Conservation (phyloP, 1,284 basidiomycete species). For the Ustilago sp. region DNA sequence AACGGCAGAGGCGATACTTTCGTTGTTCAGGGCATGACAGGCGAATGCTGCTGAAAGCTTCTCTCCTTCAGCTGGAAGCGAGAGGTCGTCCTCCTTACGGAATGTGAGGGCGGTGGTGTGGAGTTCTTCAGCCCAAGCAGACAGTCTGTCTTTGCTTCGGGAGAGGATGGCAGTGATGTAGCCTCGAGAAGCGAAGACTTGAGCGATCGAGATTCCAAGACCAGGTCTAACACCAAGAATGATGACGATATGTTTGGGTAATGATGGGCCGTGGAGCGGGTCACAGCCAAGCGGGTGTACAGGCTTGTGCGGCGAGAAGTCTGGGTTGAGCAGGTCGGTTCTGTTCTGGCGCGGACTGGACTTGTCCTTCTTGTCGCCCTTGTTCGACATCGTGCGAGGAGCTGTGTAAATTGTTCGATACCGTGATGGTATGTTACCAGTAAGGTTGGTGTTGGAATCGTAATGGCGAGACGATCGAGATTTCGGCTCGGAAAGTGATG, state of each 20-base stretch:
- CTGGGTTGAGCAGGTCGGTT: constrained; percentile 41
- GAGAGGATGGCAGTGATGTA: constrained; percentile 59
- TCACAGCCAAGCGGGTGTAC: constrained; percentile 39
- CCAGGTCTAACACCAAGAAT: constrained; percentile 60
- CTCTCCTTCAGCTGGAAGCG: background rate
- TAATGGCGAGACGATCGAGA: too few relatives aligned
- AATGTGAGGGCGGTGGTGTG: constrained; percentile 27
- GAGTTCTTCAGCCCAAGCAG: constrained; percentile 39
- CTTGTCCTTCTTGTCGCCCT: background rate
- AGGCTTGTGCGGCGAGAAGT: constrained; percentile 32
- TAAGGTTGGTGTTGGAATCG: too few relatives aligned
- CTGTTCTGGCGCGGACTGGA: constrained; percentile 30
- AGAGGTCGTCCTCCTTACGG: constrained; percentile 11
- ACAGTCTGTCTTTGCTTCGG: constrained; percentile 44
- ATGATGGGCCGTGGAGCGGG: constrained; percentile 45
- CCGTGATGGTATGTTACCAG: background rate
- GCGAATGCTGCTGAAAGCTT: constrained; percentile 46
- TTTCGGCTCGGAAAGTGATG: background rate
- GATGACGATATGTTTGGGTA: constrained; percentile 48
- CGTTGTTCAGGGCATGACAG: constrained; percentile 54
- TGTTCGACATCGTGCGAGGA: background rate
- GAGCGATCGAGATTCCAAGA: constrained; percentile 52
- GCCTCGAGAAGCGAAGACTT: constrained; percentile 51
- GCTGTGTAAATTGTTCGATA: background rate
- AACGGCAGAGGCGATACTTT: constrained; percentile 31